A percentile compares a stretch with the other conserved stretches of the same genome.
Conservation (phyloP, 2,329 filamentous ascomycete genomes). For the Diaporthe ilicicola region DNA sequence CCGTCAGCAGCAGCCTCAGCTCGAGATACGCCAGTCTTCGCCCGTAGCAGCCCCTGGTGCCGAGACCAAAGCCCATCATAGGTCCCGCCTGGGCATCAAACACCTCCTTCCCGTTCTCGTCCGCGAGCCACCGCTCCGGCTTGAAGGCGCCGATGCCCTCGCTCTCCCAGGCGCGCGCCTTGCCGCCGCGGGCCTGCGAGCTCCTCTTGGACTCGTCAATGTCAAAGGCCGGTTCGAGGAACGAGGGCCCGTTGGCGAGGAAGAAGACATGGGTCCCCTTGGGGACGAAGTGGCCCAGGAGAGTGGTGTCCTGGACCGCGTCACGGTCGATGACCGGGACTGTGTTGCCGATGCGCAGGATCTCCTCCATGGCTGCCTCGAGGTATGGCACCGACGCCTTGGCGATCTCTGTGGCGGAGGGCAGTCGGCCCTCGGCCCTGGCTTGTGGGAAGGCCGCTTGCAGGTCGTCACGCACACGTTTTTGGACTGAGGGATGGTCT, state of each 20-base stretch:
- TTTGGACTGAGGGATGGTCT: slow-evolving; percentile 49
- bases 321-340: slow-evolving; percentile 56
- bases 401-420: slow-evolving; percentile 40
- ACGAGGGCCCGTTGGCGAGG: slow-evolving; percentile 44
- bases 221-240: slow-evolving; percentile 12
- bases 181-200: slow-evolving; percentile 12
- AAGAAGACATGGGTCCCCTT: slow-evolving; percentile 53
- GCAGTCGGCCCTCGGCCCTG: slow-evolving; percentile 42
- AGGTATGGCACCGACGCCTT: slow-evolving; percentile 53
- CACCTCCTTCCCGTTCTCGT: slow-evolving; percentile 1
- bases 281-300: slow-evolving; percentile 51
- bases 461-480: slow-evolving; percentile 50
- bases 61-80: slow-evolving; percentile 38
- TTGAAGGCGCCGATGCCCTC: slow-evolving; percentile 23
- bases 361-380: slow-evolving; percentile 56
- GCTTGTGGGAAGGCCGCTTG: slow-evolving; percentile 47
- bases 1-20: slow-evolving; percentile 37
- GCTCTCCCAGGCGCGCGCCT: neutral
- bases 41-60: slow-evolving; percentile 41
- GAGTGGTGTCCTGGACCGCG: slow-evolving; percentile 47
- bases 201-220: slow-evolving; percentile 21
- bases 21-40: slow-evolving; percentile 41
- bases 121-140: slow-evolving; percentile 28
- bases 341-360: slow-evolving; percentile 54
- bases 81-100: slow-evolving; percentile 40